Conservation (phyloP, 140 eudicot species). For the Oenanthe javanica region DNA sequence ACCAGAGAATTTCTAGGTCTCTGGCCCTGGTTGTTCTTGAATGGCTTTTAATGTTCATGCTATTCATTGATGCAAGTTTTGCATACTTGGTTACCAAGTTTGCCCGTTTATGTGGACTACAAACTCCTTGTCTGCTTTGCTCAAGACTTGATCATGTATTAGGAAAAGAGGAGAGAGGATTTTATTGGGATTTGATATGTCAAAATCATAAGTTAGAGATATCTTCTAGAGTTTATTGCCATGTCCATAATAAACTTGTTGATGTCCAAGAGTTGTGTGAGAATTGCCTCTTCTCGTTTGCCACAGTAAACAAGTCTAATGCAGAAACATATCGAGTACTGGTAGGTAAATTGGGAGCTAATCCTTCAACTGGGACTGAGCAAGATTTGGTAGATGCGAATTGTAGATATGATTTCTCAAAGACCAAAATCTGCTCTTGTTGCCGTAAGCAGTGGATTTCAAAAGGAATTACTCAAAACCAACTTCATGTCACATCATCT, state of each 20-base stretch:
- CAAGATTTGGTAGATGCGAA: conserved; percentile 13
- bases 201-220: conserved; percentile 59
- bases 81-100: conserved; percentile 59
- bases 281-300: conserved; percentile 55
- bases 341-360: conserved; percentile 43
- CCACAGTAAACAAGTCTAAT: conserved; percentile 42
- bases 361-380: conserved; percentile 21
- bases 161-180: conserved; percentile 50
- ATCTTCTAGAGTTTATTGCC: conserved; percentile 57
- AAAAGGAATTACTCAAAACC: conserved; percentile 15
- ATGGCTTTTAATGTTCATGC: conserved; percentile 72
- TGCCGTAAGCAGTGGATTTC: conserved; percentile 42
- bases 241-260: conserved; percentile 52
- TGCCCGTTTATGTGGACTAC: conserved; percentile 58
- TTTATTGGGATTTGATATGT: conserved; percentile 75
- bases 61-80: conserved; percentile 64
- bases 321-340: conserved; percentile 49
- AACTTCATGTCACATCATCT: conserved; percentile 24
- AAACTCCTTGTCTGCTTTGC: conserved; percentile 73
- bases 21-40: conserved; percentile 63
- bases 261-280: conserved; percentile 66
- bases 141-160: conserved; percentile 80
- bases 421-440: conserved; percentile 42
- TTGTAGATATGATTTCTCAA: conserved; percentile 10
- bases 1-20: conserved; percentile 30